Evolutionary conservation across 176 grass and related monocot species (phyloP).

Genomic region (Zizania latifolia): DNA sequence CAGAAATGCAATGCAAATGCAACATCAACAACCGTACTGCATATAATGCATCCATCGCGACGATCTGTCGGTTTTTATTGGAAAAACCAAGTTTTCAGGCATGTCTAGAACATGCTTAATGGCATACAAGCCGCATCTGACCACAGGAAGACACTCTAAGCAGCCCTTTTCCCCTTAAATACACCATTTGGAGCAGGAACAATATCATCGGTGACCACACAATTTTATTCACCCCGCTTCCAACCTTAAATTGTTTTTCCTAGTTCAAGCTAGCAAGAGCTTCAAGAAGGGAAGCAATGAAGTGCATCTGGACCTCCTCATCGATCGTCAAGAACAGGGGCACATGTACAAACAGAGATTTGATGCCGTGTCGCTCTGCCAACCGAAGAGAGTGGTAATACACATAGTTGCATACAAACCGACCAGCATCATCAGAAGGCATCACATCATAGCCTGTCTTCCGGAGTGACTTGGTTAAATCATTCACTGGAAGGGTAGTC

Average conservation of each 20-base stretch:
- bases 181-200: slow-evolving; percentile 30
- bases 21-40: neutral
- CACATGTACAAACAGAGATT: slow-evolving; percentile 93
- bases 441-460: slow-evolving; percentile 83
- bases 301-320: slow-evolving; percentile 89
- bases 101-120: slow-evolving; percentile 25
- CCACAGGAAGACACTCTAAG: slow-evolving; percentile 16
- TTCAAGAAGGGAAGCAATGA: slow-evolving; percentile 68
- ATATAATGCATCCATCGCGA: neutral
- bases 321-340: slow-evolving; percentile 88
- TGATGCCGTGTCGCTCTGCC: slow-evolving; percentile 60
- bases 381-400: slow-evolving; percentile 96
- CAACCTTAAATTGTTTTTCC: slow-evolving; percentile 29
- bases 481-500: slow-evolving; percentile 67
- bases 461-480: slow-evolving; percentile 57
- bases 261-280: slow-evolving; percentile 50
- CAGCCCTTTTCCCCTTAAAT: neutral
- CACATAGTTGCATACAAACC: slow-evolving; percentile 93
- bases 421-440: slow-evolving; percentile 75
- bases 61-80: slow-evolving; percentile 23
- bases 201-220: slow-evolving; percentile 19
- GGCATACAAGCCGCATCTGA: slow-evolving; percentile 23
- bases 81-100: slow-evolving; percentile 24
- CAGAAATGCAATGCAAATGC: neutral
- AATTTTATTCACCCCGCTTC: slow-evolving; percentile 36